Conservation (phyloP, 305 asterid genomes). For the Caryopteris hybrid region DNA sequence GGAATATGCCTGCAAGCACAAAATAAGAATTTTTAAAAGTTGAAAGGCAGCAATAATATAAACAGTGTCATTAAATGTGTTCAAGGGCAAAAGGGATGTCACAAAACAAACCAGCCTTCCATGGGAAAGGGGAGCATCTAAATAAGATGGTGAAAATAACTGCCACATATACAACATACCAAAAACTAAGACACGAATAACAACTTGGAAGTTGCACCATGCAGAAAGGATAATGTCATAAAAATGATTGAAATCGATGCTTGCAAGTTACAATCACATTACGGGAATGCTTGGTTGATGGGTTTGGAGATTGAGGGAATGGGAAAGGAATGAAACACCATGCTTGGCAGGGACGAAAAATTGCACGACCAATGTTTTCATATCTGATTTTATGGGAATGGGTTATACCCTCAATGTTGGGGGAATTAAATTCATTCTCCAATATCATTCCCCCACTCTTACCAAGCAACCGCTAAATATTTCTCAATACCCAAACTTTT, state of each 20-base stretch:
- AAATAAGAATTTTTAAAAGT: conserved; percentile 2
- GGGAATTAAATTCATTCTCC: not conserved
- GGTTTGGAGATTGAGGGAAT: not conserved
- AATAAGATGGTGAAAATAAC: not conserved
- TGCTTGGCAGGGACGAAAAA: not conserved
- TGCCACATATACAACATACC: not conserved
- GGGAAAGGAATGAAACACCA: not conserved
- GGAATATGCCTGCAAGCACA: conserved; percentile 65
- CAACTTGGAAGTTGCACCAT: not conserved
- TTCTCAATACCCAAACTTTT: not conserved
- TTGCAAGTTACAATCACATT: not conserved
- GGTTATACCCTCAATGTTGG: not conserved
- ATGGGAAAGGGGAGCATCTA: conserved; percentile 12
- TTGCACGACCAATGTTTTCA: not conserved
- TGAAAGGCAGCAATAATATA: conserved; percentile 4
- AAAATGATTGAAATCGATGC: not conserved
- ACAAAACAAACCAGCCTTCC: not conserved
- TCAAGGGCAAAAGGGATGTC: not conserved
- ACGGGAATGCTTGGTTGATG: not conserved
- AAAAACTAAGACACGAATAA: not conserved
- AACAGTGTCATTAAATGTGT: not conserved
- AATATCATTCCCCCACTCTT: not conserved
- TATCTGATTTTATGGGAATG: not conserved
- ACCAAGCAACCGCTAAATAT: not conserved
- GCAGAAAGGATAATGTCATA: not conserved